Percentiles rank a stretch among this genome's conserved stretches.
Evolutionary conservation across 2,329 filamentous ascomycete species (phyloP).

Genomic region (Lecanicillium sp.): DNA sequence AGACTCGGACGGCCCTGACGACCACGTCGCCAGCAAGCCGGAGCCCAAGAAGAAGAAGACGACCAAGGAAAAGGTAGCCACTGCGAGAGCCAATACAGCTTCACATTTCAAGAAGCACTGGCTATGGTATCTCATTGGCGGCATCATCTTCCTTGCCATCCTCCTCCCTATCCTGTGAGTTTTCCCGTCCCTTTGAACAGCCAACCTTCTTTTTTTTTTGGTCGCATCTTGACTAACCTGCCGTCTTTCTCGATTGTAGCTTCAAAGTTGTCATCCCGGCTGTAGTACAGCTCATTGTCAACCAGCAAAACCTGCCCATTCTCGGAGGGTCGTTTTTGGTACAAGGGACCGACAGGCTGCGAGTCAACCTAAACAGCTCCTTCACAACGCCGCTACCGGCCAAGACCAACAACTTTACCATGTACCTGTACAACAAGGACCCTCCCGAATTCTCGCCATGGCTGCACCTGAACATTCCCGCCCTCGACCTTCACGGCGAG

Average conservation of each 20-base stretch:
- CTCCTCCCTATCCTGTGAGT: slow-evolving; percentile 9
- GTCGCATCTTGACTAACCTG: neutral
- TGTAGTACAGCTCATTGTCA: slow-evolving; percentile 36
- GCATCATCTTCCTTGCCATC: slow-evolving; percentile 15
- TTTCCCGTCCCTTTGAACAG: neutral
- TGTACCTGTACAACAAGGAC: slow-evolving; percentile 31
- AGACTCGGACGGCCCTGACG: neutral
- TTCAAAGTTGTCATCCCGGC: slow-evolving; percentile 37
- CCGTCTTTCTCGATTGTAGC: slow-evolving; percentile 16
- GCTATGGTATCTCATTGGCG: slow-evolving; percentile 33
- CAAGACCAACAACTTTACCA: slow-evolving; percentile 26
- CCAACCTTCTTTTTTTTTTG: too few species aligned
- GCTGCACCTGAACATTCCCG: slow-evolving; percentile 18
- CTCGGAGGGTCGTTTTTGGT: slow-evolving; percentile 24
- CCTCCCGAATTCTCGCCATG: slow-evolving; percentile 20
- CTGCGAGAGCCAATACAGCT: slow-evolving; percentile 14
- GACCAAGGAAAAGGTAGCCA: slow-evolving; percentile 5
- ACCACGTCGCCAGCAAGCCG: slow-evolving; percentile 5
- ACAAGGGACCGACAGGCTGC: slow-evolving; percentile 22
- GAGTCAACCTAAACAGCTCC: slow-evolving; percentile 26
- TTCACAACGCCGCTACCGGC: slow-evolving; percentile 29
- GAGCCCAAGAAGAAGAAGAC: slow-evolving; percentile 24
- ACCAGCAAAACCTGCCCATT: slow-evolving; percentile 30
- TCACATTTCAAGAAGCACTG: slow-evolving; percentile 33
- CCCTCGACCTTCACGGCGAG: slow-evolving; percentile 23